Conservation (phyloP, 208 protist genomes). For the Phytomonas sp. region DNA sequence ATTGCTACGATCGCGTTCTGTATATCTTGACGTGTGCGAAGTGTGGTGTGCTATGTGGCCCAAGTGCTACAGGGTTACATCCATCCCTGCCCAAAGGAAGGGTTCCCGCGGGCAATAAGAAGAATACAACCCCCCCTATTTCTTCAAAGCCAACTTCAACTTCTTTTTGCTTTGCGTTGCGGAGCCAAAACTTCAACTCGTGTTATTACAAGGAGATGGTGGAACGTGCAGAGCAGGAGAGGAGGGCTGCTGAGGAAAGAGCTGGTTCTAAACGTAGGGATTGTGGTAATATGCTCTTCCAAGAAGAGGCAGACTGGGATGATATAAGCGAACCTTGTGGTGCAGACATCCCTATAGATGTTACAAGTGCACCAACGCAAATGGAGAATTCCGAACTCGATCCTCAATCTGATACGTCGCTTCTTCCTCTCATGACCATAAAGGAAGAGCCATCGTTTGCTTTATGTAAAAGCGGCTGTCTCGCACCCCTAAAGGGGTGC, state of each 20-base stretch:
- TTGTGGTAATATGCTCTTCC: constrained; percentile 5
- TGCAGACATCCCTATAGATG: background rate
- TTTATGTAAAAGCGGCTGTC: background rate
- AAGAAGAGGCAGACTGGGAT: constrained; percentile 2
- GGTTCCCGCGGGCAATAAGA: constrained; percentile 15
- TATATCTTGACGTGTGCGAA: constrained; percentile 67
- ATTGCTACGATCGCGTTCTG: constrained; percentile 72
- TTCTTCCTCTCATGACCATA: background rate
- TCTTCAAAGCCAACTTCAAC: background rate
- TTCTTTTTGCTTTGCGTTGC: constrained; percentile 63
- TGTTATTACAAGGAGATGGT: constrained; percentile 28
- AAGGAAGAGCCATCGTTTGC: background rate
- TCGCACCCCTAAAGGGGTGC: constrained; percentile 8
- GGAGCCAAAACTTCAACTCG: constrained; percentile 75
- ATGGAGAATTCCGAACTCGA: background rate
- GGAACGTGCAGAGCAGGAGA: constrained; percentile 7
- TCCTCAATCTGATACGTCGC: background rate
- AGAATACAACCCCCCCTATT: background rate
- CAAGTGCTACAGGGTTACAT: background rate
- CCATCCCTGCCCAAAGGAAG: background rate
- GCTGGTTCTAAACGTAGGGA: background rate
- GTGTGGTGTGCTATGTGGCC: constrained; percentile 18
- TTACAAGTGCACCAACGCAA: background rate
- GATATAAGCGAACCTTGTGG: background rate
- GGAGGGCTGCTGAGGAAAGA: constrained; percentile 1